phyloP scores from a whole-genome alignment of 192 early-diverging fungal species.

The Cetraspora pellucida region DNA sequence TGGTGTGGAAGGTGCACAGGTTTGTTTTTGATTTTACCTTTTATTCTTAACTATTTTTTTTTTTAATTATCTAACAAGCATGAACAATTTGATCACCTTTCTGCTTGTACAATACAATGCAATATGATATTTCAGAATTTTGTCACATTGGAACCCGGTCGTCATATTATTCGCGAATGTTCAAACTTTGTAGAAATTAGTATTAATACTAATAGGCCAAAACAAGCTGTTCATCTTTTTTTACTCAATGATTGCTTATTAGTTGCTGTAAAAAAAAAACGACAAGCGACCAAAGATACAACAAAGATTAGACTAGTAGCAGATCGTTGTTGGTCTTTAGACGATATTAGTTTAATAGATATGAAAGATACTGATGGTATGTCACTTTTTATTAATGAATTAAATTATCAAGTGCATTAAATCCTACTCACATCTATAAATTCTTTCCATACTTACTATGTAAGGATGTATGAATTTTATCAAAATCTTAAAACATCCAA shows the following conservation, averaged over 20 bases:
- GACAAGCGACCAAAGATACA: constrained; percentile 47
- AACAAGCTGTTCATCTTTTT: constrained; percentile 78
- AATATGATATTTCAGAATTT: constrained; percentile 50
- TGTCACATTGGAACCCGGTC: constrained; percentile 68
- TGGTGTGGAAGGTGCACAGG: constrained; percentile 63
- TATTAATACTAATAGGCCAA: constrained; percentile 68
- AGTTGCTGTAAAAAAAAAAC: constrained; percentile 77
- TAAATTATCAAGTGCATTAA: too few relatives aligned
- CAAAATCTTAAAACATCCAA: constrained; percentile 79
- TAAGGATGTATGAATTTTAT: constrained; percentile 59
- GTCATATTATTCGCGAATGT: constrained; percentile 74
- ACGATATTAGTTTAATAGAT: constrained; percentile 84
- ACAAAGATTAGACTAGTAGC: constrained; percentile 69
- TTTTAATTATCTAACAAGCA: too few relatives aligned
- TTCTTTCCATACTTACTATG: background rate
- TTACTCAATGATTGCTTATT: constrained; percentile 86
- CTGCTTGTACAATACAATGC: background rate
- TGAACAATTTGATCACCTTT: background rate
- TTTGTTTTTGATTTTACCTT: constrained; percentile 16
- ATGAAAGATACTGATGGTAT: constrained; percentile 76
- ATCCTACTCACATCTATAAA: background rate
- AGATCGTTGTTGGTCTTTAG: constrained; percentile 76
- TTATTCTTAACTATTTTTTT: background rate
- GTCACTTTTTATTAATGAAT: background rate
- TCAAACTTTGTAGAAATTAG: constrained; percentile 79